Base-by-base conservation (phyloP, 2,329 filamentous ascomycete species). In the Rutstroemia sp. region DNA sequence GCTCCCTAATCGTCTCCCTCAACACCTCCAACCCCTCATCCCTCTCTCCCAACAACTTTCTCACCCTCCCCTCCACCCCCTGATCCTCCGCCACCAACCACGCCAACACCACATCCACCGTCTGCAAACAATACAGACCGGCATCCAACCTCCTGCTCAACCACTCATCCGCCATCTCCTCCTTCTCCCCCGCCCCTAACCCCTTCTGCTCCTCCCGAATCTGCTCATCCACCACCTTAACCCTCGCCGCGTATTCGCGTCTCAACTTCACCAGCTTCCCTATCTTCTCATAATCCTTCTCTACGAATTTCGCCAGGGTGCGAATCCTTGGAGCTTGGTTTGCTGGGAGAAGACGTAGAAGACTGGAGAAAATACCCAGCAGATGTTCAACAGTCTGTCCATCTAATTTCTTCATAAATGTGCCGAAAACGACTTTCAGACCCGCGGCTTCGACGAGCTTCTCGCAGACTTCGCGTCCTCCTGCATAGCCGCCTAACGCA, bases 71-170 rank as follows among this genome's bases (percentile, higher is more conserved):
- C 64, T 78, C 82, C 1, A 89, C 88, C 0, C 89, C 90, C 37
- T 77, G 78, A 66, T 99, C 94, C 72, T 99, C 94, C 0, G 92
- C 94, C 7, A 90, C 79, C 34, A 97, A 77, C 94, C 94, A 99
- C 12, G 92, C 89, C 30, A 99, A 72, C 30, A 94, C 82, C 0
- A 91, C 80, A 73, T 97, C 92, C 47, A 94, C 81, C 2, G 83
- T 87, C 73, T 96, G 90, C 55, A 96, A 72, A 25, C 82, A 86
- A 69, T 89, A 95, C 5, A 97, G 73, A 0, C 94, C 94, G 0
- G 89, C 90, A 61, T 96, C 91, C 16, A 97, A 76, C 48, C 89
- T 78, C 51, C 83, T 76, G 0, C 87, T 84, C 23, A 95, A 78
- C 79, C 86, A 92, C 64, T 89, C 88, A 49, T 84, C 78, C 16